A percentile compares a stretch with the other conserved stretches of the same genome.
phyloP scores from a whole-genome alignment of 768 basidiomycete species.

The Suillus bovinus region DNA sequence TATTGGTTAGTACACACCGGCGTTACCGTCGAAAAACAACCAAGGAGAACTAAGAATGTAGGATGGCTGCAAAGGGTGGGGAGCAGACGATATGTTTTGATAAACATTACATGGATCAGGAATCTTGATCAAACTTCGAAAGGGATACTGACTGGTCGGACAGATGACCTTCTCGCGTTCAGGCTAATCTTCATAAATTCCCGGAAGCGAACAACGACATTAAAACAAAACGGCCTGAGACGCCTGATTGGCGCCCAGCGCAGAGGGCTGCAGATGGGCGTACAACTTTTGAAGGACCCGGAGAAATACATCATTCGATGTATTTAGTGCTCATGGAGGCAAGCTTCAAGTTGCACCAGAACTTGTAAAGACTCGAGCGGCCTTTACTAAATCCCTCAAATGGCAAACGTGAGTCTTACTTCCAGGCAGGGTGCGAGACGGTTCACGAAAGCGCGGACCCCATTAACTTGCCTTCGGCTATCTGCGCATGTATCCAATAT shows the following conservation, averaged over 20 bases:
- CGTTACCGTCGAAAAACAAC: background rate
- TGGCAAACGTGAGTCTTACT: background rate
- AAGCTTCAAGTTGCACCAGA: background rate
- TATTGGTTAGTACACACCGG: background rate
- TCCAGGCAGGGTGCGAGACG: background rate
- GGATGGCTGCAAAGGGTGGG: background rate
- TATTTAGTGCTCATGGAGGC: background rate
- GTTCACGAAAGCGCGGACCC: background rate
- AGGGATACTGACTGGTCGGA: too few species aligned
- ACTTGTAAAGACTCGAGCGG: background rate
- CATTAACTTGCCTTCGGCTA: background rate
- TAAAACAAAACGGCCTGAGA: background rate
- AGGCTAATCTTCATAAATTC: background rate
- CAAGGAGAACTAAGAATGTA: background rate
- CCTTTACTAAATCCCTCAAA: background rate
- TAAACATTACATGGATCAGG: background rate
- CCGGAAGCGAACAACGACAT: background rate
- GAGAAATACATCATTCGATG: background rate
- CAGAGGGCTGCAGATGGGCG: background rate
- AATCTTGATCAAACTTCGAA: background rate
- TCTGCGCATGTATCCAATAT: background rate
- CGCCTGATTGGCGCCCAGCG: too few species aligned
- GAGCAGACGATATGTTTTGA: background rate
- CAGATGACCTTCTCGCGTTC: background rate
- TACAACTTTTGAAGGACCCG: background rate